Conservation (phyloP, 495 filamentous ascomycete genomes). For the Filosporella fistucella region DNA sequence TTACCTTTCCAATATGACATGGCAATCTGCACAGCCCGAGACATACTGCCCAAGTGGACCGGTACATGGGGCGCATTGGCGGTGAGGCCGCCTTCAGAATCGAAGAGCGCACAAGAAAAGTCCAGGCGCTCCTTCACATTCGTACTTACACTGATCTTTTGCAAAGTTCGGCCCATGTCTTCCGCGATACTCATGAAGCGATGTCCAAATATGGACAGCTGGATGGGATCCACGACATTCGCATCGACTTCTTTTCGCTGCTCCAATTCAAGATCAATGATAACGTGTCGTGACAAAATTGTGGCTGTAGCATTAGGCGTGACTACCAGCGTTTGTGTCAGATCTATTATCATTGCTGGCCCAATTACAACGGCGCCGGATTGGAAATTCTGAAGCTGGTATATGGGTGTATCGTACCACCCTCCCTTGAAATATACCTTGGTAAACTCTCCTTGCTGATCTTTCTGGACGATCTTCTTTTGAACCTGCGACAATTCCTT, state of each 20-base stretch:
- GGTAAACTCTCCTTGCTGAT: not conserved
- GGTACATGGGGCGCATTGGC: slow-evolving; percentile 34
- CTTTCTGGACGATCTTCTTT: not conserved
- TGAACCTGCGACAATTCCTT: too few species aligned
- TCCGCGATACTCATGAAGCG: slow-evolving; percentile 37
- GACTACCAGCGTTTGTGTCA: slow-evolving; percentile 24
- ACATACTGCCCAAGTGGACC: slow-evolving; percentile 40
- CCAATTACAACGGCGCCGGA: slow-evolving; percentile 16
- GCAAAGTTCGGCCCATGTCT: slow-evolving; percentile 39
- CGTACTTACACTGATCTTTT: slow-evolving; percentile 35
- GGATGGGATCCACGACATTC: not conserved
- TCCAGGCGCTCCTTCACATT: slow-evolving; percentile 43
- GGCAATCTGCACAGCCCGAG: slow-evolving; percentile 22
- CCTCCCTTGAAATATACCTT: slow-evolving; percentile 22
- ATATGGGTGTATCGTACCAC: slow-evolving; percentile 20
- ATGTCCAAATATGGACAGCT: not conserved
- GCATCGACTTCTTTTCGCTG: too few species aligned
- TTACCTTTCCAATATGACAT: slow-evolving; percentile 9
- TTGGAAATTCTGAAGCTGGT: slow-evolving; percentile 10
- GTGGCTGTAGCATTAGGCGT: slow-evolving; percentile 18
- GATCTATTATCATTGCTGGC: slow-evolving; percentile 23
- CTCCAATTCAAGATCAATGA: too few species aligned
- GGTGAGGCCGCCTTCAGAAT: slow-evolving; percentile 34
- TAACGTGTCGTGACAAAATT: too few species aligned
- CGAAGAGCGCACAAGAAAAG: slow-evolving; percentile 40